Evolutionary conservation across 495 filamentous ascomycete species (phyloP), one percentile per base, ranked within the genome.

Genomic region (Tuber calosporum): DNA sequence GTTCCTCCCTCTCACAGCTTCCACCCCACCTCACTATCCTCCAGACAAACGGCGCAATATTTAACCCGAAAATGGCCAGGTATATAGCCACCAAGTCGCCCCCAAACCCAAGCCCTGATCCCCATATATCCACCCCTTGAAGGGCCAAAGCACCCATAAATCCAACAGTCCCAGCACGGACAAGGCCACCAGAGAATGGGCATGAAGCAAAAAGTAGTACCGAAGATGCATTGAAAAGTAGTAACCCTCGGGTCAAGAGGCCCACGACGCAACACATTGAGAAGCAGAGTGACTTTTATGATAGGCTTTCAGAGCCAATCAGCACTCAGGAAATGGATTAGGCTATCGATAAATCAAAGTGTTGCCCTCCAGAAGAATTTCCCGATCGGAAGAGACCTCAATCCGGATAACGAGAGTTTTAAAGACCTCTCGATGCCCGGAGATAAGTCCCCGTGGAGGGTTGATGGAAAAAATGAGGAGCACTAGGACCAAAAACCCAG

Each of bases 241-340:
- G 75, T 72, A 78, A 73, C 76, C 76, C 76, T 66, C 76, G 75
- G 62, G 76, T 77, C 70, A 78, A 70, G 76, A 78, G 76, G 75
- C 74, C 76, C 40, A 66, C 74, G 75, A 73, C 76, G 75, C 75
- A 78, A 74, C 76, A 78, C 76, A 78, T 78, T 71, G 74, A 77
- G 26, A 62, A 62, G 26, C 26, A 30, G 53, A 62, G 53, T 34
- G 53, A 34, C n/a, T 34, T 34, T 62, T 62, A 62, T 34, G 53
- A 34, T 62, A 34, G 13, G 48, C 13, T 17, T 17, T 62, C 26
- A 62, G 26, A 62, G 34, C 53, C 53, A 34, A 62, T 62, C 53
- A 62, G 26, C 53, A 34, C 26, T 34, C 53, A 17, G 11, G 4
- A 13, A 34, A 62, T 34, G 26, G 53, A 34, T 62, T 62, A 34